Base-by-base conservation (phyloP, 768 basidiomycete species). In the Leccinum disarticulatum region DNA sequence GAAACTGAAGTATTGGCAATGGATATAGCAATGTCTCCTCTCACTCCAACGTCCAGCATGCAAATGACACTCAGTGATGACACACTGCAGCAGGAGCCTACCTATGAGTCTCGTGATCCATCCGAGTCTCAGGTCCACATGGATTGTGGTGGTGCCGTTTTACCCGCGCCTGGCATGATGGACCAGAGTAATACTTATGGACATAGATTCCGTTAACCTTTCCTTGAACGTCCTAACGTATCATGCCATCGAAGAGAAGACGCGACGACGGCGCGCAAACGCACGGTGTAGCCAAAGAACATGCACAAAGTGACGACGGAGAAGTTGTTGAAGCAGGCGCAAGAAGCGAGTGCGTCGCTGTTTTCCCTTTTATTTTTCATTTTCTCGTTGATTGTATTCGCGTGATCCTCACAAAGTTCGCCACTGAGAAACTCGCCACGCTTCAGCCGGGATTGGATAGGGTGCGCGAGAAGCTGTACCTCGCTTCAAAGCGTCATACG, bases 281-380 rank as follows among this genome's bases (percentile, higher is more conserved):
- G 22, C 6, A 59, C 63, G 31, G 14, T 36, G 4, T 57, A 30
- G 10, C 52, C 31, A 3, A 66, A 27, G 22, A 56, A 61, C 22
- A 11, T 62, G 46, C 48, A 10, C 50, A 61, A 31, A 19, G 69
- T 65, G 31, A 55, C 61, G 22, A 63, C 49, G 7, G 50, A 36
- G 25, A 57, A 30, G n/a, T 48, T 73, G 19, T 35, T 73, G 2
- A 57, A 15, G 51, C 9, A 33, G 9, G 68, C 64, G 14, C 73
- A 73, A 47, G 63, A n/a, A 1, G 2, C 53, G 31, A 36, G 71
- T 71, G 47, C 55, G 70, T 72, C 3, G 19, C 17, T 35, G 15
- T 53, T 25, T 5, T 10, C 41, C 4, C n/a, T 41, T 51, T 19
- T 38, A 9, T 31, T 22, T 28, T 10, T 14, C 14, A 49, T 22